Conservation (phyloP, 2,329 filamentous ascomycete species). For the Fusarium nematophilum region DNA sequence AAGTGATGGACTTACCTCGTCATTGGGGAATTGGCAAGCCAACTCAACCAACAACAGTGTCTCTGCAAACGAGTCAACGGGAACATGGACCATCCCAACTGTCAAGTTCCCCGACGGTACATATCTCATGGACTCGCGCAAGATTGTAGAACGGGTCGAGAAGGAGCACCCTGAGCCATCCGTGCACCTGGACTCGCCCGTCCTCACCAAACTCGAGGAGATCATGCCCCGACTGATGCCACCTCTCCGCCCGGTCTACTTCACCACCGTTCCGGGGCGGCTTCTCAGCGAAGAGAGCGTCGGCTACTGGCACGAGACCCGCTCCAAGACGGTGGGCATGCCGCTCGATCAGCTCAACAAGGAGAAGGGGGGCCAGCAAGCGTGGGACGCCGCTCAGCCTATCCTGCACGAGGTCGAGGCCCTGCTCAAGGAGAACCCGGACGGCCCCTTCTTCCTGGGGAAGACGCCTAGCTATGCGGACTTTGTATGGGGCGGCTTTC, state of each 20-base stretch:
- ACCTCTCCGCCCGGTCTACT: constrained; percentile 54
- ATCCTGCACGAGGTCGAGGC: constrained; percentile 51
- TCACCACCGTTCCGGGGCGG: constrained; percentile 60
- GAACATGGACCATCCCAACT: constrained; percentile 57
- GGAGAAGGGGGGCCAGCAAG: constrained; percentile 60
- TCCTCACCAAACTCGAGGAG: constrained; percentile 57
- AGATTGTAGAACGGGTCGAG: constrained; percentile 71
- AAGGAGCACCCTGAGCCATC: constrained; percentile 66
- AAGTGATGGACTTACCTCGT: constrained; percentile 31
- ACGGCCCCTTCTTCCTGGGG: constrained; percentile 72
- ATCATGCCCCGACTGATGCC: constrained; percentile 49
- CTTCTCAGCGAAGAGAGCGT: constrained; percentile 63
- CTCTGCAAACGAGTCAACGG: constrained; percentile 32
- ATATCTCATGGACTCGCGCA: constrained; percentile 72
- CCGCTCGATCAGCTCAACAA: constrained; percentile 60
- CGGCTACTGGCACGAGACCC: constrained; percentile 67
- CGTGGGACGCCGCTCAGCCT: constrained; percentile 59
- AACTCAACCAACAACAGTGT: constrained; percentile 31
- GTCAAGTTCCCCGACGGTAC: constrained; percentile 66
- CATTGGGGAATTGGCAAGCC: too few species aligned
- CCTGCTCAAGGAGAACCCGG: constrained; percentile 64
- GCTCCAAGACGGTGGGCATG: constrained; percentile 62
- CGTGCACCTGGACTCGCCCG: constrained; percentile 66
- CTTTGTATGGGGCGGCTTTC: constrained; percentile 63
- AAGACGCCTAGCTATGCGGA: constrained; percentile 66